A percentile compares a stretch with the other conserved stretches of the same genome.
Conservation (phyloP, 2,329 filamentous ascomycete genomes). For the Stemphylium lycopersici region DNA sequence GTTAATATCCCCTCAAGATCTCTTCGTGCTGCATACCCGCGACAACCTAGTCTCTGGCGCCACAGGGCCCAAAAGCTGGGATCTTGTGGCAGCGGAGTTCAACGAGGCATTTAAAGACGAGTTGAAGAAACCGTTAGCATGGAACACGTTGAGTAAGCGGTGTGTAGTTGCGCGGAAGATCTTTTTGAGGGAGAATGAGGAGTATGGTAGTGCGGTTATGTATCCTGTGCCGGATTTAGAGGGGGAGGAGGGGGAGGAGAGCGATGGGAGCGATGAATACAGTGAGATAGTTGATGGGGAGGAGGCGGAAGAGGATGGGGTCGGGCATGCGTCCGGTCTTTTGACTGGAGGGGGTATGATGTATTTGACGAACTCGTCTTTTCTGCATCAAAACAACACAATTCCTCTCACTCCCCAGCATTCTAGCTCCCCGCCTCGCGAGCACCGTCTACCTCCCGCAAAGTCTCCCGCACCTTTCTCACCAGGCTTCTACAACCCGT, state of each 20-base stretch:
- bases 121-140: background rate
- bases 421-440: background rate
- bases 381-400: background rate
- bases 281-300: background rate
- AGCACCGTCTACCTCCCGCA: background rate
- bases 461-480: background rate
- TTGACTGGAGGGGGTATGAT: background rate
- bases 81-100: constrained; percentile 2
- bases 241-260: background rate
- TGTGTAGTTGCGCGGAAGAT: background rate
- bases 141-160: constrained; percentile 7
- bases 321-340: too few species aligned
- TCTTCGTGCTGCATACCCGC: constrained; percentile 3
- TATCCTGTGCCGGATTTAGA: constrained; percentile 2
- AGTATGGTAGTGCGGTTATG: background rate
- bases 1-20: background rate
- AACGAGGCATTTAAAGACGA: constrained; percentile 1
- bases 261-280: background rate
- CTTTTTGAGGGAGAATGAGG: constrained; percentile 3
- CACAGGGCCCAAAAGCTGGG: constrained; percentile 4
- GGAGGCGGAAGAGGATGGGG: background rate
- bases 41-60: constrained; percentile 7
- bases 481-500: background rate
- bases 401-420: background rate
- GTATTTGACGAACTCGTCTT: too few species aligned